Percentiles rank a stretch among this genome's conserved stretches.
Evolutionary conservation across 73 alveolate species (phyloP).

Genomic region (Paramecium tetraurelia): DNA sequence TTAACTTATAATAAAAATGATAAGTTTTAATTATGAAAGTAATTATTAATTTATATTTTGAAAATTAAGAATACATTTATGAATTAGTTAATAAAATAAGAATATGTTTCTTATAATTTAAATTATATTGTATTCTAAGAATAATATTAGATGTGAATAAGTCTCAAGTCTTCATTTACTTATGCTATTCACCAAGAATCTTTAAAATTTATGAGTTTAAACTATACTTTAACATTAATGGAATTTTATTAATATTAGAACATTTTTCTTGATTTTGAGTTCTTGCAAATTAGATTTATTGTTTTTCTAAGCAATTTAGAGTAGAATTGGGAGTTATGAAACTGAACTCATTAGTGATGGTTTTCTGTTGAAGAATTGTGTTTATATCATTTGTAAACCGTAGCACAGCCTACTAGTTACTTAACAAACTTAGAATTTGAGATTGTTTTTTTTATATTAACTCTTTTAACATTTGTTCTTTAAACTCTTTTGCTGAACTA

Average conservation of each 20-base stretch:
- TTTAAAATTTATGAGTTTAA: background rate
- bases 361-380: background rate
- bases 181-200: background rate
- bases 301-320: background rate
- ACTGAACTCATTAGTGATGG: background rate
- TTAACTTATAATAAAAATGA: too few species aligned
- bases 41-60: too few species aligned
- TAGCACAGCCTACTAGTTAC: background rate
- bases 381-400: background rate
- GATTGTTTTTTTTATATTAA: background rate
- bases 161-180: background rate
- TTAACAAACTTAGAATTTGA: background rate
- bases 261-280: background rate
- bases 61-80: too few species aligned
- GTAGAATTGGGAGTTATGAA: background rate
- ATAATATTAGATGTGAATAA: background rate
- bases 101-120: too few species aligned
- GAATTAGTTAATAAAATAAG: too few species aligned
- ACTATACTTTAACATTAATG: background rate
- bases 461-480: background rate
- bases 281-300: background rate
- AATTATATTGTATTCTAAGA: background rate
- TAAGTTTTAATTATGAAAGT: too few species aligned
- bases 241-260: background rate
- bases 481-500: background rate